A percentile compares a stretch with the other conserved stretches of the same genome.
Evolutionary conservation across 139 green algal species (phyloP).

Genomic region (Chlorella sp.): DNA sequence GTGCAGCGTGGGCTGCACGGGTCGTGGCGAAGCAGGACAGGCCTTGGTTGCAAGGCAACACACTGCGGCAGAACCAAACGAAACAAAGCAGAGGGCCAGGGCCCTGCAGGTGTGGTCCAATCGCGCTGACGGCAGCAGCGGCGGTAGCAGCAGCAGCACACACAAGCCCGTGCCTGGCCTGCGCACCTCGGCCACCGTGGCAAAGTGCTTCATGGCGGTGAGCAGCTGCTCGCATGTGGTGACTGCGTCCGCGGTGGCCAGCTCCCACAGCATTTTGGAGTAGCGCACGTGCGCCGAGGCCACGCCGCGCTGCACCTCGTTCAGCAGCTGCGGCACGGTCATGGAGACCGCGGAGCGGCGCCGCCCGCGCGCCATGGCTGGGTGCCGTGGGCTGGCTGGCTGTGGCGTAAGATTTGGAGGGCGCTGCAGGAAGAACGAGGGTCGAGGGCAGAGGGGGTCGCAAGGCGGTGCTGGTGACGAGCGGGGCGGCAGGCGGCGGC

Average conservation of each 20-base stretch:
- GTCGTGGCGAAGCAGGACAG: no score
- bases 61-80: not conserved
- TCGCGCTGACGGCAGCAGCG: no score
- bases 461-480: no score
- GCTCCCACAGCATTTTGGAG: conserved; percentile 44
- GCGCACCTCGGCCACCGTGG: conserved; percentile 42
- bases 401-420: no score
- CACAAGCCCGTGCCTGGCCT: not conserved
- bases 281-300: conserved; percentile 35
- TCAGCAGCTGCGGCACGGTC: conserved; percentile 39
- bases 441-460: no score
- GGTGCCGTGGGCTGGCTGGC: not conserved
- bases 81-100: not conserved
- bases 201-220: conserved; percentile 28
- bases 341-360: conserved; percentile 27
- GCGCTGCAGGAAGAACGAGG: no score
- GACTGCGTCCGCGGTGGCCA: conserved; percentile 10
- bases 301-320: conserved; percentile 43
- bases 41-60: no score
- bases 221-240: conserved; percentile 31
- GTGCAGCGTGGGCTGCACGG: conserved; percentile 28
- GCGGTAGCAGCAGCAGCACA: not conserved
- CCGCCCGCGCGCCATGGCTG: conserved; percentile 9
- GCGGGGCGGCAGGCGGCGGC: no score
- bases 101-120: no score